Evolutionary conservation across 2,329 filamentous ascomycete species (phyloP).

Genomic region (Monosporascus sp.): DNA sequence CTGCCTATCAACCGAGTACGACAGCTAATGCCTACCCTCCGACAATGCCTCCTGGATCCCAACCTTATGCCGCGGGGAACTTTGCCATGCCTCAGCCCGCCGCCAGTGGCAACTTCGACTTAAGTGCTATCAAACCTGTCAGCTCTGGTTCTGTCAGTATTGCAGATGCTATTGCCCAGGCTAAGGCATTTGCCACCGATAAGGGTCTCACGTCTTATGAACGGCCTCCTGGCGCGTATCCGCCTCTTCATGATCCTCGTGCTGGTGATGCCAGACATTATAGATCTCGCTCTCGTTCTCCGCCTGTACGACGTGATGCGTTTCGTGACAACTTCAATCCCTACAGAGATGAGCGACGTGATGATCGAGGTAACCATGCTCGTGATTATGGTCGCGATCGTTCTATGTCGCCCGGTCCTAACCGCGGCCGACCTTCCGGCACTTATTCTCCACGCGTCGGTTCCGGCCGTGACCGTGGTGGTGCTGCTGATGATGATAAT

Average conservation of each 20-base stretch:
- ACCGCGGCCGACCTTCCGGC: constrained; percentile 42
- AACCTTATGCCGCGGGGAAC: constrained; percentile 30
- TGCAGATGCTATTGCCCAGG: constrained; percentile 77
- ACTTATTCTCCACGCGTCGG: constrained; percentile 55
- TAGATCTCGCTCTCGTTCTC: constrained; percentile 68
- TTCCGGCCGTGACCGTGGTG: constrained; percentile 39
- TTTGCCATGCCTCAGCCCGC: constrained; percentile 61
- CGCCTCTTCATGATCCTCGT: constrained; percentile 34
- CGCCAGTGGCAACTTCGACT: constrained; percentile 69
- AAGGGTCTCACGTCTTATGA: constrained; percentile 65
- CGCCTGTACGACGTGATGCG: constrained; percentile 58
- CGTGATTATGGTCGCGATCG: constrained; percentile 61
- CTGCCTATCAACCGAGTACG: constrained; percentile 29
- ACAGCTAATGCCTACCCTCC: constrained; percentile 31
- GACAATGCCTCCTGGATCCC: constrained; percentile 33
- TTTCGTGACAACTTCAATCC: constrained; percentile 74
- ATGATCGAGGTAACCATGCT: constrained; percentile 51
- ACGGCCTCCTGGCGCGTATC: constrained; percentile 41
- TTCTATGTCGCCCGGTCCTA: constrained; percentile 61
- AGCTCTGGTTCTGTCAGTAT: constrained; percentile 79
- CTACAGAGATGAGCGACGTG: constrained; percentile 79
- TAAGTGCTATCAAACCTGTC: constrained; percentile 73
- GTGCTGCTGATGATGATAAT: constrained; percentile 54
- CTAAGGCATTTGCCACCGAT: constrained; percentile 74
- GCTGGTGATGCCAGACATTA: constrained; percentile 50